Evolutionary conservation across 495 filamentous ascomycete genomes (phyloP).

Genomic region (Neurospora sp.): DNA sequence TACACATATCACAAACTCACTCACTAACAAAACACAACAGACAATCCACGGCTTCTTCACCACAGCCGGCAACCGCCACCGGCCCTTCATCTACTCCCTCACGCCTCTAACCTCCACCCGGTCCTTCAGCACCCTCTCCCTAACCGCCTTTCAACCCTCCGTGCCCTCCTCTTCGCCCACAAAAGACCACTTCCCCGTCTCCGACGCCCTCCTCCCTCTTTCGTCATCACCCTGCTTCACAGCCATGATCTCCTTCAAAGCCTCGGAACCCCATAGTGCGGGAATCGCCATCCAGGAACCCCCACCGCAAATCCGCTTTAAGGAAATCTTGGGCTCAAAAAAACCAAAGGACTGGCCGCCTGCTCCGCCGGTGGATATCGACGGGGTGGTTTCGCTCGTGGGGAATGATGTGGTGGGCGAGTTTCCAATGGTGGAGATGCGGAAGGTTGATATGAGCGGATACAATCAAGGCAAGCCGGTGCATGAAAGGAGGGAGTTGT

Average conservation of each 20-base stretch:
- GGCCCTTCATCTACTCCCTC: constrained; percentile 53
- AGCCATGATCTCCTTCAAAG: constrained; percentile 53
- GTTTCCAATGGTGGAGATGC: constrained; percentile 52
- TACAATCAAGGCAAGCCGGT: constrained; percentile 44
- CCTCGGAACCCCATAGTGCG: constrained; percentile 19
- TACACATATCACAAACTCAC: too few species aligned
- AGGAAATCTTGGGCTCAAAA: constrained; percentile 21
- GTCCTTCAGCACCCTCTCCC: constrained; percentile 47
- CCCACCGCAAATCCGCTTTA: constrained; percentile 28
- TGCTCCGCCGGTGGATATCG: constrained; percentile 32
- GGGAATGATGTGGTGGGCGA: constrained; percentile 21
- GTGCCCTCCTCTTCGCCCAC: constrained; percentile 19
- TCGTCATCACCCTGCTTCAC: constrained; percentile 46
- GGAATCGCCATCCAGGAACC: constrained; percentile 25
- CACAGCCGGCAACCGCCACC: constrained; percentile 37
- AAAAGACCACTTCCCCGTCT: constrained; percentile 23
- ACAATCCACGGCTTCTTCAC: constrained; percentile 61
- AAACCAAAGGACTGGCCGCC: constrained; percentile 30
- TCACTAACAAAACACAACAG: constrained; percentile 22
- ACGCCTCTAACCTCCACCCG: constrained; percentile 44
- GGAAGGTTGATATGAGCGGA: constrained; percentile 51
- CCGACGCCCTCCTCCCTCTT: constrained; percentile 26
- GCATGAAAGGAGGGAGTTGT: constrained; percentile 48
- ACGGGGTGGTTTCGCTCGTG: constrained; percentile 12
- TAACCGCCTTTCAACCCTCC: constrained; percentile 45